These are phyloP conservation scores for Stereocaulon alpinum DNA, from an alignment of 495 filamentous ascomycete genomes.

Conservation along the genomic window DNA sequence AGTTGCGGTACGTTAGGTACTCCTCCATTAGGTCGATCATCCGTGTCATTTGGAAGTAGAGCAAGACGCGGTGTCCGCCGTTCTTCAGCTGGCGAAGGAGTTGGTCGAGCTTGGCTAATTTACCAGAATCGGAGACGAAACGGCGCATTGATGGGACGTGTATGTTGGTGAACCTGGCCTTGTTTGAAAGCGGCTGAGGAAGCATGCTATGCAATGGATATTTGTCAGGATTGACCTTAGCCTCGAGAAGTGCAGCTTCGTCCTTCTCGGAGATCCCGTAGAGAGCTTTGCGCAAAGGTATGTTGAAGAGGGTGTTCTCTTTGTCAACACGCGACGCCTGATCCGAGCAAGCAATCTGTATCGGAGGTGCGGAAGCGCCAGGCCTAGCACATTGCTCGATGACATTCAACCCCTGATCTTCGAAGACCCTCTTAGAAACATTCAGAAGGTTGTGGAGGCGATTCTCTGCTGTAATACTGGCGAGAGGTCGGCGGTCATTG, in stretches of 20 bases:
- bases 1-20: conserved; percentile 95
- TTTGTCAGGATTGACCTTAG: conserved; percentile 50
- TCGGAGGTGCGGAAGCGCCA: conserved; percentile 74
- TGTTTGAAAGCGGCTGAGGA: conserved; percentile 65
- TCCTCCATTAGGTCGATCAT: conserved; percentile 99
- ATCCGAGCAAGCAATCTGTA: conserved; percentile 66
- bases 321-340: conserved; percentile 56
- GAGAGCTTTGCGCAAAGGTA: conserved; percentile 59
- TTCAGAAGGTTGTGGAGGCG: conserved; percentile 67
- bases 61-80: conserved; percentile 81
- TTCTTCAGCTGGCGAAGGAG: conserved; percentile 83
- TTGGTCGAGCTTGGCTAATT: conserved; percentile 83
- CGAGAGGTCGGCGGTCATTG: conserved; percentile 53
- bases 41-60: conserved; percentile 99
- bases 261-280: conserved; percentile 49
- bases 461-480: conserved; percentile 63
- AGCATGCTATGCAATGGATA: conserved; percentile 51
- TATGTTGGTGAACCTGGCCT: conserved; percentile 78
- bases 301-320: conserved; percentile 68
- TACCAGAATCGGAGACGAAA: conserved; percentile 96
- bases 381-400: conserved; percentile 74
- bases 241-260: conserved; percentile 62
- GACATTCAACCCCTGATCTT: conserved; percentile 55
- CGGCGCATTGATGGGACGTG: conserved; percentile 95
- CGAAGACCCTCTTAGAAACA: conserved; percentile 57